Evolutionary conservation across 441 rosid genomes (phyloP).

Genomic region (Eruca vesicaria): DNA sequence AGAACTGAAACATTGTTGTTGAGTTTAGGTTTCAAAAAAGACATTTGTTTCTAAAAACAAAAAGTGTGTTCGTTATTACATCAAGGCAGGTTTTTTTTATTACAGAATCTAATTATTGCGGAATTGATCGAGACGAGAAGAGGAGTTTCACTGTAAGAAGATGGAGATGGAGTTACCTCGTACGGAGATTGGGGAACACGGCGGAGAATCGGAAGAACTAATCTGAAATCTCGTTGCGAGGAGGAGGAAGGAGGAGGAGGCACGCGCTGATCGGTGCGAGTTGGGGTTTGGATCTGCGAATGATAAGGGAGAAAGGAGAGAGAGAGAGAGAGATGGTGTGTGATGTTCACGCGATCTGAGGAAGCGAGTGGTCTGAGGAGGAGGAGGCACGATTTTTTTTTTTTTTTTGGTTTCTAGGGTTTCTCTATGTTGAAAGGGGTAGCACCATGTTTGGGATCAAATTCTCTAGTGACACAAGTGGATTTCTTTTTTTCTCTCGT

Average conservation of each 20-base stretch:
- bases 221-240: constrained; percentile 8
- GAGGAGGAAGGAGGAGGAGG: constrained; percentile 11
- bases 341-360: constrained; percentile 35
- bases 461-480: too few species aligned
- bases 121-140: background rate
- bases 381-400: constrained; percentile 15
- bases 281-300: constrained; percentile 34
- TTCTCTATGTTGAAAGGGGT: too few species aligned
- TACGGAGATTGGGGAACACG: too few species aligned
- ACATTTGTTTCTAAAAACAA: background rate
- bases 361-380: constrained; percentile 34
- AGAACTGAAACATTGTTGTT: background rate
- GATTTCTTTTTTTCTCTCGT: too few species aligned
- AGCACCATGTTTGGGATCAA: background rate
- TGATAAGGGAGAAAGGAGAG: background rate
- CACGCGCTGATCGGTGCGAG: constrained; percentile 40
- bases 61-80: background rate
- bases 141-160: background rate
- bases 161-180: background rate
- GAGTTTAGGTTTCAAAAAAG: background rate
- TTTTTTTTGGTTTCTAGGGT: constrained; percentile 24
- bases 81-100: background rate
- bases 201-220: background rate
- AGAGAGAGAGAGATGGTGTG: constrained; percentile 14
- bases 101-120: background rate